phyloP scores from a whole-genome alignment of 768 basidiomycete species.

The Pleurotus eryngii region DNA sequence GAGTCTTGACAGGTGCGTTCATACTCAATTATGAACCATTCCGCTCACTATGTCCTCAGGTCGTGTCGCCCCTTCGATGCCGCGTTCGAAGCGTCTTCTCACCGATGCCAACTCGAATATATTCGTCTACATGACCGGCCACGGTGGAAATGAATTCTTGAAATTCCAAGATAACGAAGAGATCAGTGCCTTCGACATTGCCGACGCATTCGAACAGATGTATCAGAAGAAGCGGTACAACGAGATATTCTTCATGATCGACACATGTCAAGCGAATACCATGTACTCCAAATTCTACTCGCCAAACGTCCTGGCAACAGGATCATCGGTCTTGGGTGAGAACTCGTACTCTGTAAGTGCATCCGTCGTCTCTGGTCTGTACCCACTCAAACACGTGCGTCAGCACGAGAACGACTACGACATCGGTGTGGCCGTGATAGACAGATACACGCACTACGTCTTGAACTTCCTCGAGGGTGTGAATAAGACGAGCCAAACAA shows the following conservation, averaged over 20 bases:
- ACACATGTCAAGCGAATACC: constrained; percentile 96
- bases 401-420: constrained; percentile 93
- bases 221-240: constrained; percentile 98
- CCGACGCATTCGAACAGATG: constrained; percentile 98
- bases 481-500: constrained; percentile 82
- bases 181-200: constrained; percentile 95
- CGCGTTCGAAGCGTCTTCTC: constrained; percentile 88
- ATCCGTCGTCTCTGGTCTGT: neutral
- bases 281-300: constrained; percentile 94
- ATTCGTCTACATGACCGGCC: constrained; percentile 98
- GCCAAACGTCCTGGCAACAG: constrained; percentile 89
- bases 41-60: constrained; percentile 40
- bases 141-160: constrained; percentile 96
- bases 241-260: constrained; percentile 96
- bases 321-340: constrained; percentile 79
- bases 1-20: constrained; percentile 81
- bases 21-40: neutral
- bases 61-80: constrained; percentile 78
- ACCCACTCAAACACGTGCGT: neutral
- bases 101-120: constrained; percentile 90
- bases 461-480: constrained; percentile 90
- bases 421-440: constrained; percentile 94
- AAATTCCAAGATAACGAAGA: constrained; percentile 99
- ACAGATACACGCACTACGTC: constrained; percentile 89
- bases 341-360: constrained; percentile 86